Percentiles rank a stretch among this genome's conserved stretches.
Conservation (phyloP, 371 early-diverging fungal species). For the Mucor plumbeus region DNA sequence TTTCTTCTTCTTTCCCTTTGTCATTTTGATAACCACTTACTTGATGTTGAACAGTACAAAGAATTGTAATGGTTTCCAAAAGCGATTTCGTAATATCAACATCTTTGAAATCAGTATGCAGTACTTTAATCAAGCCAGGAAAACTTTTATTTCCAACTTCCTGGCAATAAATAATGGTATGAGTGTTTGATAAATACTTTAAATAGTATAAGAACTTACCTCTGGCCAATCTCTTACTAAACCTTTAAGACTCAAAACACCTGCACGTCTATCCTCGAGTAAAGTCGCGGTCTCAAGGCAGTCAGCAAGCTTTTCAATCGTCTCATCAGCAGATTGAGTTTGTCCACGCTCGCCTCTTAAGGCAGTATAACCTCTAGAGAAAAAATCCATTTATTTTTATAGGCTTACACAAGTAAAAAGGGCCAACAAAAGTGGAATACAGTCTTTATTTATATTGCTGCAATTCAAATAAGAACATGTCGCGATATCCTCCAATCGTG, state of each 20-base stretch:
- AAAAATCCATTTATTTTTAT: slow-evolving; percentile 70
- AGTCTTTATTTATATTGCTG: not conserved
- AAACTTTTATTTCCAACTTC: slow-evolving; percentile 86
- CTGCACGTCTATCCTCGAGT: slow-evolving; percentile 89
- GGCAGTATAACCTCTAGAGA: slow-evolving; percentile 79
- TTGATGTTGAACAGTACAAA: slow-evolving; percentile 67
- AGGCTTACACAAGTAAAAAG: not conserved
- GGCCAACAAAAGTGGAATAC: not conserved
- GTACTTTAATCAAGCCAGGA: slow-evolving; percentile 70
- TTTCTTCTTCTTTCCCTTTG: not conserved
- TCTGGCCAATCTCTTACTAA: slow-evolving; percentile 75
- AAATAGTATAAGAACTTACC: slow-evolving; percentile 23
- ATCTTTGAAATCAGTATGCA: slow-evolving; percentile 82
- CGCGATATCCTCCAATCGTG: not conserved
- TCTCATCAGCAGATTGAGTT: slow-evolving; percentile 82
- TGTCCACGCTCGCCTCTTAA: slow-evolving; percentile 80
- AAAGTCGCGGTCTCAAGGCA: slow-evolving; percentile 83
- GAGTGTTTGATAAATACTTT: not conserved
- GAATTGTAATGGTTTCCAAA: slow-evolving; percentile 81
- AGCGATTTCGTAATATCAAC: slow-evolving; percentile 82
- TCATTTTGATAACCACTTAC: slow-evolving; percentile 15
- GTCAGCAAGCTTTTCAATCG: slow-evolving; percentile 87
- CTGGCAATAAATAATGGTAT: slow-evolving; percentile 37
- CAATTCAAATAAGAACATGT: slow-evolving; percentile 1
- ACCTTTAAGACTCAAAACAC: slow-evolving; percentile 86